These are phyloP conservation scores for Oryza glaberrima DNA, from an alignment of 176 grass and related monocot species.

Conservation along the genomic window DNA sequence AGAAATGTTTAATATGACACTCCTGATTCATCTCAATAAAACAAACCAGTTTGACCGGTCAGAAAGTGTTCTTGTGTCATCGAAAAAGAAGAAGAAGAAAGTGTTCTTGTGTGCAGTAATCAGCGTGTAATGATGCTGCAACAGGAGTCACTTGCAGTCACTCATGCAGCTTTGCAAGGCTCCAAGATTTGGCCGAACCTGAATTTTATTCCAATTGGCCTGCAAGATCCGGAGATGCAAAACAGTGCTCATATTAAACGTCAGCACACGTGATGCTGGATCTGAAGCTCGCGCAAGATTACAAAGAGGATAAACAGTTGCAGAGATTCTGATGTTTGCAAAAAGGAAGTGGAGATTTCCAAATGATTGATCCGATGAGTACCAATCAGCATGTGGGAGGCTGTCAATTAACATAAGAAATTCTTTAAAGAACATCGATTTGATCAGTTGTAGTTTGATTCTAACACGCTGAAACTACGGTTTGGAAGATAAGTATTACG, in stretches of 20 bases:
- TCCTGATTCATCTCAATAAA: background rate
- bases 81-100: background rate
- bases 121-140: constrained; percentile 23
- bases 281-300: constrained; percentile 17
- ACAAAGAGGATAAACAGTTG: constrained; percentile 33
- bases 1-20: background rate
- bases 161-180: constrained; percentile 23
- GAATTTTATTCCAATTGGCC: background rate
- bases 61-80: background rate
- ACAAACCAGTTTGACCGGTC: background rate
- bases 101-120: constrained; percentile 7
- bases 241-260: constrained; percentile 18
- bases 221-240: background rate
- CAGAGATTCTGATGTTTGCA: constrained; percentile 24
- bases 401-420: background rate
- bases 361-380: background rate
- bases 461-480: background rate
- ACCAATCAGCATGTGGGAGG: background rate
- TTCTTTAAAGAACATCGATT: background rate
- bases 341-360: background rate
- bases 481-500: background rate
- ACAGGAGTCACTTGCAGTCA: constrained; percentile 4
- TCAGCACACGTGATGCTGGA: background rate
- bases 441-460: background rate
- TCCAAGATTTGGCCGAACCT: constrained; percentile 39